Percentiles rank a stretch among this genome's conserved stretches.
Conservation (phyloP, 1,284 basidiomycete species). For the Papiliotrema laurentii region DNA sequence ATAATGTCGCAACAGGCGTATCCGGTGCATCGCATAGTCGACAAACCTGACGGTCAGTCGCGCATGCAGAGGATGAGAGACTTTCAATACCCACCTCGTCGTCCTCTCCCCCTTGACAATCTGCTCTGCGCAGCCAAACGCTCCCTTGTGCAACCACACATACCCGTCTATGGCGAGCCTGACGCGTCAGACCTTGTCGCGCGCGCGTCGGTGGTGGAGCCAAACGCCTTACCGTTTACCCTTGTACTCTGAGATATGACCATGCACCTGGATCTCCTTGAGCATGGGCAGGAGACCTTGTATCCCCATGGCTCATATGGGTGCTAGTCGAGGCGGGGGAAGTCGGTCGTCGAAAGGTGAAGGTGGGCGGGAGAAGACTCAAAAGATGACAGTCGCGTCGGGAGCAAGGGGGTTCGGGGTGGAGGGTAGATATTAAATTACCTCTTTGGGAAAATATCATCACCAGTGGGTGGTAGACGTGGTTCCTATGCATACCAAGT, state of each 20-base stretch:
- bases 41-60: slow-evolving; percentile 66
- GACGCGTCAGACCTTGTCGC: slow-evolving; percentile 7
- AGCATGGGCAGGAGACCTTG: slow-evolving; percentile 87
- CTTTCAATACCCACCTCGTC: slow-evolving; percentile 59
- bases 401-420: too few species aligned
- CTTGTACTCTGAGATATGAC: slow-evolving; percentile 71
- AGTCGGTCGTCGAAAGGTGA: too few species aligned
- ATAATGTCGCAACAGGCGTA: slow-evolving; percentile 78
- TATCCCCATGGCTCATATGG: slow-evolving; percentile 94
- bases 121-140: slow-evolving; percentile 86
- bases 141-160: slow-evolving; percentile 95
- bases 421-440: too few species aligned
- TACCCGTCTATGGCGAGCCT: slow-evolving; percentile 53
- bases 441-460: too few species aligned
- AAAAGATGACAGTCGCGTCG: too few species aligned
- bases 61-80: neutral
- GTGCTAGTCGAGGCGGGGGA: too few species aligned
- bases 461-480: too few species aligned
- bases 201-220: slow-evolving; percentile 8
- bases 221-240: slow-evolving; percentile 69
- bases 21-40: slow-evolving; percentile 89
- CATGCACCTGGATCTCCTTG: slow-evolving; percentile 78
- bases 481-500: too few species aligned
- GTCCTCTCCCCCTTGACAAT: slow-evolving; percentile 79
- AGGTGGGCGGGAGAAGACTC: too few species aligned